Evolutionary conservation across 192 early-diverging fungal species (phyloP), one percentile per base, ranked within the genome.

Genomic region (Phlyctochytrium bullatum): DNA sequence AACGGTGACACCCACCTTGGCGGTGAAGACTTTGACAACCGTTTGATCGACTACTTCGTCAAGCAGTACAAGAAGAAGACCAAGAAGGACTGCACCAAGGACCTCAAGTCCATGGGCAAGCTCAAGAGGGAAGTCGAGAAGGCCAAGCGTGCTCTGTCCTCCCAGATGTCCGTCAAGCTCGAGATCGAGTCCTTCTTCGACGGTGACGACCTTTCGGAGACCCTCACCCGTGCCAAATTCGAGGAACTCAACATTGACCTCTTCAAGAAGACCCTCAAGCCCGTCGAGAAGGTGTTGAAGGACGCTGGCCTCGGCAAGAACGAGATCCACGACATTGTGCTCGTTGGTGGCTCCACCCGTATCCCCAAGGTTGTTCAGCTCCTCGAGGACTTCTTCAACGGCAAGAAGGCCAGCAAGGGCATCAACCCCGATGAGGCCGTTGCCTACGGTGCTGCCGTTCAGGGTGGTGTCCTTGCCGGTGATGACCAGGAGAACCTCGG

Each of bases 341-440:
- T 98, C 52, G 96, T 98, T 54, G 96, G 96, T 79, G 96, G 96
- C 64, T 98, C 96, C 67, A 96, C 96, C 40, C 96, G 96, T 86
- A 98, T 98, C 72, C 96, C 96, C 82, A 95, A 95, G 88, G 92
- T 98, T 59, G 88, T 92, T 64, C 83, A 93, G 75, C 83, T 98
- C 59, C 82, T 98, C 35, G 92, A 95, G 76, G 90, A 93, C 59
- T 96, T 85, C 86, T 98, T 98, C 73, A n/a, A n/a, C n/a, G 93
- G 94, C 74, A 96, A 95, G 88, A 94, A 96, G 87, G 89, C 93
- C 36, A 85, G 81, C 79, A 96, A 96, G 89, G 91, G 91, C 70
- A 95, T 98, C 76, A 98, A 98, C 87, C 94, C 94, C 71, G 96
- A 98, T 81, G 96, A 98, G 84, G 96, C 94, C 72, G 96, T 98